phyloP scores from a whole-genome alignment of 306 rosid species.

The Cicer yamashitae region DNA sequence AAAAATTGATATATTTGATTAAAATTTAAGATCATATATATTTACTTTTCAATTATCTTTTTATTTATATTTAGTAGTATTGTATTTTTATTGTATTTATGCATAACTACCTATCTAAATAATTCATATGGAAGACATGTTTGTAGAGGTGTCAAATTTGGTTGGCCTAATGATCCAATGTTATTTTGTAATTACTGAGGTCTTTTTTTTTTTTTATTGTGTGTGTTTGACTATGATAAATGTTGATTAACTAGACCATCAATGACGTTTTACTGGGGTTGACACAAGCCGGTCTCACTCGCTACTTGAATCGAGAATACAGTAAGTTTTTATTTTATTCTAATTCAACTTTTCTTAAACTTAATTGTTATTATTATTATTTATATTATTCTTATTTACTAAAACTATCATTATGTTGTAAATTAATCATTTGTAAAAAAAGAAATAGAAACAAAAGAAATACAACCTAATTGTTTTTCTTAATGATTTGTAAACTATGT shows the following conservation, averaged over 20 bases:
- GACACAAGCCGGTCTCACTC: conserved; percentile 67
- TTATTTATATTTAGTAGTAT: too few relatives aligned
- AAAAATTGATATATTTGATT: too few relatives aligned
- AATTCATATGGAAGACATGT: too few relatives aligned
- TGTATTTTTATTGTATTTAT: too few relatives aligned
- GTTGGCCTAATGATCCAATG: too few relatives aligned
- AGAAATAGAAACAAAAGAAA: background rate
- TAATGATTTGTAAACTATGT: background rate
- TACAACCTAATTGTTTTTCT: background rate
- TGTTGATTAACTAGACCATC: conserved; percentile 53
- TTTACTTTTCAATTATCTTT: too few relatives aligned
- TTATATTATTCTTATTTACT: background rate
- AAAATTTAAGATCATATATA: too few relatives aligned
- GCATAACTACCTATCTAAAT: too few relatives aligned
- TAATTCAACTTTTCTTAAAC: background rate
- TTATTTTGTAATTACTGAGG: too few relatives aligned
- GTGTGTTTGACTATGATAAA: background rate
- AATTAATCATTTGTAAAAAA: background rate
- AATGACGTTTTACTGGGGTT: conserved; percentile 73
- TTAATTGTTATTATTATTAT: background rate
- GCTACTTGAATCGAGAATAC: conserved; percentile 55
- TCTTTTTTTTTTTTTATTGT: background rate
- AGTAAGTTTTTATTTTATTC: conserved; percentile 43
- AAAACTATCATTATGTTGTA: background rate
- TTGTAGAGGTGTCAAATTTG: too few relatives aligned